Evolutionary conservation across 2,329 filamentous ascomycete species (phyloP).

Genomic region (Scytalidium sp.): DNA sequence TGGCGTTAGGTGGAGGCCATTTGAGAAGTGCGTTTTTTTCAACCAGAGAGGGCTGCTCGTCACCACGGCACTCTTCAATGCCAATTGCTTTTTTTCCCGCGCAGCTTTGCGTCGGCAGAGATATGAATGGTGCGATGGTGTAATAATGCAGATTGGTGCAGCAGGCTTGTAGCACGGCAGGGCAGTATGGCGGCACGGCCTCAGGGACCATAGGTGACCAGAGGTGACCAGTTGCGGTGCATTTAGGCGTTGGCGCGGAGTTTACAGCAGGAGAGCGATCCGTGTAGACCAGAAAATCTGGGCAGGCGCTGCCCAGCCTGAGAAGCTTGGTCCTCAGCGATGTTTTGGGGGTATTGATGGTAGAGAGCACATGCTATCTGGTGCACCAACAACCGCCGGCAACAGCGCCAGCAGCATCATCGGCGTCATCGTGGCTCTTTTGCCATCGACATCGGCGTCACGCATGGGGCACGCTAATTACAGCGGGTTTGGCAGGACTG

Average conservation of each 20-base stretch:
- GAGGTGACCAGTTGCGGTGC: not conserved
- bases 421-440: not conserved
- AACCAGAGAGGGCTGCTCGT: too few relatives aligned
- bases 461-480: too few relatives aligned
- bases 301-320: too few relatives aligned
- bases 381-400: not conserved
- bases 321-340: too few relatives aligned
- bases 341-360: too few relatives aligned
- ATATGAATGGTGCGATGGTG: not conserved
- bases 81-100: not conserved
- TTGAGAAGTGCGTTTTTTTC: too few relatives aligned
- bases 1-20: not conserved
- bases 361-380: not conserved
- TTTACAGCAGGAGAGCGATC: not conserved
- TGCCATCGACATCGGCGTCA: not conserved
- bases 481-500: not conserved
- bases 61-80: too few relatives aligned
- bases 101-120: not conserved
- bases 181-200: not conserved
- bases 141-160: not conserved
- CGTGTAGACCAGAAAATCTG: not conserved
- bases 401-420: not conserved
- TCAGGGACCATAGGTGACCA: not conserved
- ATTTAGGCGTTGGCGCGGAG: too few relatives aligned
- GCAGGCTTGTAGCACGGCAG: not conserved